Base-by-base conservation (phyloP, 1,284 basidiomycete genomes). In the Ustilago bromivora region DNA sequence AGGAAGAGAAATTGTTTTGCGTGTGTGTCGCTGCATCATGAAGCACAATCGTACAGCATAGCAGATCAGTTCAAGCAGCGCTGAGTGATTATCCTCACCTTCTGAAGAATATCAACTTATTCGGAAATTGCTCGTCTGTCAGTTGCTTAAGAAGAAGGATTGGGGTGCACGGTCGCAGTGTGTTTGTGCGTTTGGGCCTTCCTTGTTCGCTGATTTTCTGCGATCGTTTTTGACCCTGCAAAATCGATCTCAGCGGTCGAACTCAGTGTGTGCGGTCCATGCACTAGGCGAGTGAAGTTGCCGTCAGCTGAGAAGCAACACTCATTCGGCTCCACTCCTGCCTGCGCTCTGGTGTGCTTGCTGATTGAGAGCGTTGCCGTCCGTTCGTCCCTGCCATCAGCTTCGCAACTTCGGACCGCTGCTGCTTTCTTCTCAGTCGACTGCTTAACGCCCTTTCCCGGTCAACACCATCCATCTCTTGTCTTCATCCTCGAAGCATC, bases 211-310 rank as follows among this genome's bases (percentile, higher is more conserved):
- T 32, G 34, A 13, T 13, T 38, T 15, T 34, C 49, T n/a, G 17
- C 17, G 38, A 35, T 17, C 17, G 15, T 11, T 35, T 38, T n/a
- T 32, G 32, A 51, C 31, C 55, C 11, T 35, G 17, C 57, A 63
- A 28, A 63, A 70, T 70, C 67, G 67, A 70, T 70, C 61, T 63
- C 35, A 52, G 53, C 52, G 57, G 61, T 63, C 57, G 56, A 41
- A 38, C 41, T 28, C 46, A 49, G 23, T 56, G 58, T 40, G 46
- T 55, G 43, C 46, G 43, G 67, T 41, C 40, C 54, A 35, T 36
- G 49, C 57, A 59, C 36, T 40, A 13, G 34, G 51, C 59, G 38
- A 46, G 43, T 7, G n/a, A n/a, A 6, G 9, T 2, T 19, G 43
- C 10, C 43, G 43, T 46, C 43, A 46, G 43, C 43, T 46, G 43